Conservation (phyloP, 768 basidiomycete species). For the Amanita rimosa region DNA sequence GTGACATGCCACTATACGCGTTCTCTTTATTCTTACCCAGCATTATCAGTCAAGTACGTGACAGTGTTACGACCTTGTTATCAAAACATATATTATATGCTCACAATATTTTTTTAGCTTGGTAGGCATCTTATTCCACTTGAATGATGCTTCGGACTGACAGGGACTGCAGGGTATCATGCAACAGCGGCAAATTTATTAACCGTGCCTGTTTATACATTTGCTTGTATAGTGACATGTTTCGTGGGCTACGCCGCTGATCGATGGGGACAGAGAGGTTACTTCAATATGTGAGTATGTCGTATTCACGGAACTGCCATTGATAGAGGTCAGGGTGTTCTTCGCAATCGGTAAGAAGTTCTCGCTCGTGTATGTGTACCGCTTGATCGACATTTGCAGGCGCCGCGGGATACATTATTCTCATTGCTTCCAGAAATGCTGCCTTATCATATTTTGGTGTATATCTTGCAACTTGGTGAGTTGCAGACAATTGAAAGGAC, state of each 20-base stretch:
- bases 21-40: slow-evolving; percentile 72
- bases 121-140: slow-evolving; percentile 17
- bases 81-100: no score
- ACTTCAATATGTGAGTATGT: slow-evolving; percentile 47
- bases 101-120: slow-evolving; percentile 18
- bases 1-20: slow-evolving; percentile 62
- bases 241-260: slow-evolving; percentile 54
- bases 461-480: slow-evolving; percentile 58
- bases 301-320: background rate
- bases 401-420: slow-evolving; percentile 58
- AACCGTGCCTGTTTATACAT: slow-evolving; percentile 66
- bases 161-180: slow-evolving; percentile 33
- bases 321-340: slow-evolving; percentile 17
- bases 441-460: slow-evolving; percentile 64
- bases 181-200: slow-evolving; percentile 67
- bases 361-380: slow-evolving; percentile 13
- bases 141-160: background rate
- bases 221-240: slow-evolving; percentile 60
- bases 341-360: slow-evolving; percentile 21
- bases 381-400: slow-evolving; percentile 19
- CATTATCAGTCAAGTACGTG: slow-evolving; percentile 57
- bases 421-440: slow-evolving; percentile 48
- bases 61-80: background rate
- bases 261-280: slow-evolving; percentile 44
- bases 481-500: background rate